A percentile compares a stretch with the other conserved stretches of the same genome.
Conservation (phyloP, 2,329 filamentous ascomycete genomes). For the Tothia fuscella region DNA sequence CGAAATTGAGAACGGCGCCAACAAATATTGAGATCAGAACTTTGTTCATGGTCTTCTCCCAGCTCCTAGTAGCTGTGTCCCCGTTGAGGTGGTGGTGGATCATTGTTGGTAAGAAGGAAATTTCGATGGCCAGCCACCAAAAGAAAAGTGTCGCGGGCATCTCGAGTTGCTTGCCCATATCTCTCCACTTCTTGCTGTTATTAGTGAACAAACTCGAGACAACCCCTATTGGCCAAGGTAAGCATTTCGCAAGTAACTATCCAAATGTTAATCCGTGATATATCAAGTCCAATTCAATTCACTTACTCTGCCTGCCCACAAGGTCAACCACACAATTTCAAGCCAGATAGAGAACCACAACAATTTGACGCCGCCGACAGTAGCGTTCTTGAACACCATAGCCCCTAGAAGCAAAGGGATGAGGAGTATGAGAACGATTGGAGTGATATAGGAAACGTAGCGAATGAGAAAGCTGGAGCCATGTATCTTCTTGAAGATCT, state of each 20-base stretch:
- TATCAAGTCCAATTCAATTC: background rate
- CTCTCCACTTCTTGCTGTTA: constrained; percentile 85
- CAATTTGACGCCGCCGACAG: constrained; percentile 62
- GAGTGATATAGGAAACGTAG: constrained; percentile 60
- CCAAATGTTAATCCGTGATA: constrained; percentile 5
- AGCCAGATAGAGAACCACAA: constrained; percentile 95
- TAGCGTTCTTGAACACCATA: constrained; percentile 45
- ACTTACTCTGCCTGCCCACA: constrained; percentile 61
- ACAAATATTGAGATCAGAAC: constrained; percentile 79
- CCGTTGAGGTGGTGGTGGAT: constrained; percentile 49
- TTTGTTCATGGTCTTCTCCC: constrained; percentile 74
- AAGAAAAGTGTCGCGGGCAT: constrained; percentile 77
- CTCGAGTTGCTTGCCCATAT: constrained; percentile 76
- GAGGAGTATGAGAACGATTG: constrained; percentile 50
- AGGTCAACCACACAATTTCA: constrained; percentile 80
- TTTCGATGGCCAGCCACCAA: constrained; percentile 78
- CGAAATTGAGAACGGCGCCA: constrained; percentile 64
- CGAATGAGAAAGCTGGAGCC: constrained; percentile 54
- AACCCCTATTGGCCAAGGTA: constrained; percentile 50
- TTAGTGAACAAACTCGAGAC: constrained; percentile 69
- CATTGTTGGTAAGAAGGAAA: constrained; percentile 78
- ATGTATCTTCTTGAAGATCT: constrained; percentile 53
- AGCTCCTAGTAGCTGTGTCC: constrained; percentile 41
- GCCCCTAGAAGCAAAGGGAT: constrained; percentile 57
- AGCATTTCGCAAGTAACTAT: constrained; percentile 49